Conservation (phyloP, 192 early-diverging fungal genomes). For the Gryganskiella cystojenkinii region DNA sequence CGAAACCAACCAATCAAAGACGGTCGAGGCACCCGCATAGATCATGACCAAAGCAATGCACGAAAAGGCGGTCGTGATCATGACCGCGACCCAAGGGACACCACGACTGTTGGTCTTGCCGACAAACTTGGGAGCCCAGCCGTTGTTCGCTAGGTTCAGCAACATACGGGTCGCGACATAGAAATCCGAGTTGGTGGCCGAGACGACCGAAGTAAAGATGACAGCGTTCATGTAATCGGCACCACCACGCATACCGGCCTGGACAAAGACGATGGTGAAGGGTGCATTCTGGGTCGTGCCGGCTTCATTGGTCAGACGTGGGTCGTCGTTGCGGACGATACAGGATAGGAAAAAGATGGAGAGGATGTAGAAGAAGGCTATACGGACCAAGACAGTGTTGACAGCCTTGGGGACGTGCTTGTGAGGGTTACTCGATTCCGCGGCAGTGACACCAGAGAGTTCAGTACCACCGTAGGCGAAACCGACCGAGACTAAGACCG, state of each 20-base stretch:
- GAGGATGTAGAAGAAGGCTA: slow-evolving; percentile 73
- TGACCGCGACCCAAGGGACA: slow-evolving; percentile 67
- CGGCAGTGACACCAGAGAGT: slow-evolving; percentile 90
- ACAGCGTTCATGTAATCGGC: slow-evolving; percentile 77
- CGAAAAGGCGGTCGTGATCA: slow-evolving; percentile 63
- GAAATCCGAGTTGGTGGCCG: slow-evolving; percentile 76
- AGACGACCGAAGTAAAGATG: slow-evolving; percentile 71
- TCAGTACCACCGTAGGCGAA: slow-evolving; percentile 91
- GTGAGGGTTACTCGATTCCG: slow-evolving; percentile 76
- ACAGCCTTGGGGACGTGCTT: slow-evolving; percentile 77
- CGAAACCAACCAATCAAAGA: slow-evolving; percentile 74
- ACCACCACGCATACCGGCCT: slow-evolving; percentile 61
- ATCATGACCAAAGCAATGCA: slow-evolving; percentile 66
- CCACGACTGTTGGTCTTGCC: slow-evolving; percentile 56
- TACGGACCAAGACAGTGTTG: slow-evolving; percentile 68
- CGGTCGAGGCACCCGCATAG: slow-evolving; percentile 56
- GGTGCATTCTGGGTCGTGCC: slow-evolving; percentile 63
- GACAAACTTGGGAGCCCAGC: slow-evolving; percentile 68
- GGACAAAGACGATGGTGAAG: slow-evolving; percentile 72
- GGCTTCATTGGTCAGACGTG: slow-evolving; percentile 47
- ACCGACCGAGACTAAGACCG: slow-evolving; percentile 76
- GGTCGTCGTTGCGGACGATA: slow-evolving; percentile 69
- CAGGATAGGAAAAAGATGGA: slow-evolving; percentile 73
- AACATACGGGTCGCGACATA: slow-evolving; percentile 74
- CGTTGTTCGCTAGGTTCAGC: slow-evolving; percentile 65